Conservation (phyloP, 2,329 filamentous ascomycete species). For the Falciphora oryzae region DNA sequence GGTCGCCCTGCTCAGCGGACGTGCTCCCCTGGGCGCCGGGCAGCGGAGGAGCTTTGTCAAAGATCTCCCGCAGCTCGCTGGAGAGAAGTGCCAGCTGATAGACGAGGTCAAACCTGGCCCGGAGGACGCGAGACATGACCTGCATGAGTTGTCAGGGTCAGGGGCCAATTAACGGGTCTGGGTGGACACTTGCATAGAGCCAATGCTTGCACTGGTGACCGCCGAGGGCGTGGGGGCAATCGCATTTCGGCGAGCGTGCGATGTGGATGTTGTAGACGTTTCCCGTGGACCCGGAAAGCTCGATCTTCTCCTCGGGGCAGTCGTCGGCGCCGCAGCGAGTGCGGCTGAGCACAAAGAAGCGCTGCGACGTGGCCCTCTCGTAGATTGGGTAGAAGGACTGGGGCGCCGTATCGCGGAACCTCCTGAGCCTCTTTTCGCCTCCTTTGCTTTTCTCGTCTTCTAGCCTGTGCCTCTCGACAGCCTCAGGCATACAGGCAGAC, state of each 20-base stretch:
- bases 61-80: slow-evolving; percentile 54
- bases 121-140: slow-evolving; percentile 54
- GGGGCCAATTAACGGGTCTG: neutral
- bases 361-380: slow-evolving; percentile 33
- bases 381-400: slow-evolving; percentile 31
- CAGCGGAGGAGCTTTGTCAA: slow-evolving; percentile 47
- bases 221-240: slow-evolving; percentile 47
- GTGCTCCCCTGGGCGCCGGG: slow-evolving; percentile 24
- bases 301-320: slow-evolving; percentile 45
- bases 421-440: slow-evolving; percentile 4
- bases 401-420: slow-evolving; percentile 21
- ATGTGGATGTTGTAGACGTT: slow-evolving; percentile 59
- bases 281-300: slow-evolving; percentile 58
- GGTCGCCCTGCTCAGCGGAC: slow-evolving; percentile 19
- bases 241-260: slow-evolving; percentile 43
- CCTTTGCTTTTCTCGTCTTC: neutral
- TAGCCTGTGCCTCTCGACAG: neutral
- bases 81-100: slow-evolving; percentile 58
- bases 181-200: slow-evolving; percentile 40
- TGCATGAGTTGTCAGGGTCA: slow-evolving; percentile 18
- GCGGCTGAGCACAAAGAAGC: slow-evolving; percentile 41
- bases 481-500: neutral
- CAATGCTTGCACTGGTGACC: slow-evolving; percentile 62
- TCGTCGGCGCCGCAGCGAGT: slow-evolving; percentile 26
- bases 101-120: slow-evolving; percentile 46